These are phyloP conservation scores for Mycena metata DNA, from an alignment of 768 basidiomycete species.

Conservation along the genomic window DNA sequence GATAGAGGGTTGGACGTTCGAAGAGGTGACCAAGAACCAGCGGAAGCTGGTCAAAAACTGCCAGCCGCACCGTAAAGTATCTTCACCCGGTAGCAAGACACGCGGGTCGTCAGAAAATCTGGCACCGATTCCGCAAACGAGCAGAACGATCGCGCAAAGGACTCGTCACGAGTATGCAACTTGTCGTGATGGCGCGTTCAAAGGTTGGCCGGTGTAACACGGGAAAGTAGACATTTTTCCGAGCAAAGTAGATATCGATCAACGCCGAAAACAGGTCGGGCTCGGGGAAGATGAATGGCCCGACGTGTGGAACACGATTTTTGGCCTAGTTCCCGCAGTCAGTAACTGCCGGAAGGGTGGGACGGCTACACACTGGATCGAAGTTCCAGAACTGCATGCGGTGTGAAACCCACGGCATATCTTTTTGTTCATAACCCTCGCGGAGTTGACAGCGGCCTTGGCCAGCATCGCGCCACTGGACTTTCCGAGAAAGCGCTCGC, in stretches of 20 bases:
- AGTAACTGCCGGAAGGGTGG: background rate
- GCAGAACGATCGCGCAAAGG: conserved; percentile 61
- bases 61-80: conserved; percentile 37
- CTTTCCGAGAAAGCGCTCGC: conserved; percentile 19
- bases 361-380: conserved; percentile 19
- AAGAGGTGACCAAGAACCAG: conserved; percentile 6
- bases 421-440: conserved; percentile 25
- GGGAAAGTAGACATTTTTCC: conserved; percentile 43
- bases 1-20: background rate
- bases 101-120: conserved; percentile 55
- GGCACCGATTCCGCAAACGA: conserved; percentile 63
- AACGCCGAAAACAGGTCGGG: conserved; percentile 46
- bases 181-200: conserved; percentile 52
- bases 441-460: conserved; percentile 21
- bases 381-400: conserved; percentile 36
- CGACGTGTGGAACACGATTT: conserved; percentile 17
- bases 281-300: conserved; percentile 48
- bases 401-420: conserved; percentile 3
- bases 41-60: conserved; percentile 28
- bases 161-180: conserved; percentile 52
- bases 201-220: conserved; percentile 68
- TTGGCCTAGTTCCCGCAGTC: background rate
- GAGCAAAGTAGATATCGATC: conserved; percentile 12
- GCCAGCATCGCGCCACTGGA: conserved; percentile 28
- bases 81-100: conserved; percentile 43